These are phyloP conservation scores for Venturia effusa DNA, from an alignment of 2,329 filamentous ascomycete genomes.

Conservation along the genomic window DNA sequence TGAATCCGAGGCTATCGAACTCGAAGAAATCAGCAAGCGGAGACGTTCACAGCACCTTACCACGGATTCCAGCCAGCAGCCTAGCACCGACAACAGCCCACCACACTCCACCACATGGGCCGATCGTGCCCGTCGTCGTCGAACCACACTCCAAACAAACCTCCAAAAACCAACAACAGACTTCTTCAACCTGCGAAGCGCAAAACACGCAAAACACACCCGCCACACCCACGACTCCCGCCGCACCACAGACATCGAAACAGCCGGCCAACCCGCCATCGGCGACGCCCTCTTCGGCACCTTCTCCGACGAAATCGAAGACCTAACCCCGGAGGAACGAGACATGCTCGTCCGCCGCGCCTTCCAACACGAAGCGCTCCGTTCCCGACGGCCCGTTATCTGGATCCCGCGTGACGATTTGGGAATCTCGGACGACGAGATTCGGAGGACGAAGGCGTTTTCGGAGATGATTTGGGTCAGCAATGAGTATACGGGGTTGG, in stretches of 20 bases:
- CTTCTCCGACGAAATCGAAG: slow-evolving; percentile 87
- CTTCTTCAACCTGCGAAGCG: neutral
- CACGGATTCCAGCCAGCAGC: neutral
- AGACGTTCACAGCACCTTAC: slow-evolving; percentile 4
- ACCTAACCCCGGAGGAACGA: slow-evolving; percentile 80
- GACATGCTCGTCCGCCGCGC: slow-evolving; percentile 76
- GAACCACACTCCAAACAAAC: neutral
- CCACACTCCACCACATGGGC: neutral
- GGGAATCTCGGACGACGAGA: slow-evolving; percentile 85
- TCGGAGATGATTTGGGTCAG: slow-evolving; percentile 79
- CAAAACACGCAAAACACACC: slow-evolving; percentile 5
- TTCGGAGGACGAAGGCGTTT: slow-evolving; percentile 63
- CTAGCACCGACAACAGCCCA: neutral
- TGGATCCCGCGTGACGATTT: slow-evolving; percentile 91
- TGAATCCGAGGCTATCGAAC: slow-evolving; percentile 34
- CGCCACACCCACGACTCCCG: neutral
- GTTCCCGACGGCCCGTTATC: slow-evolving; percentile 73
- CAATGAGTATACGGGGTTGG: slow-evolving; percentile 81
- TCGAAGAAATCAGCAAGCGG: slow-evolving; percentile 6
- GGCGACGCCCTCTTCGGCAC: slow-evolving; percentile 76
- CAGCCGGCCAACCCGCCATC: slow-evolving; percentile 32
- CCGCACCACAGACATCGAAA: neutral
- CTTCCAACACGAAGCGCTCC: slow-evolving; percentile 81
- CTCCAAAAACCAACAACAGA: slow-evolving; percentile 15
- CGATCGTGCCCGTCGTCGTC: slow-evolving; percentile 3